These are phyloP conservation scores for Glycine tomentella DNA, from an alignment of 306 rosid genomes.

Conservation along the genomic window DNA sequence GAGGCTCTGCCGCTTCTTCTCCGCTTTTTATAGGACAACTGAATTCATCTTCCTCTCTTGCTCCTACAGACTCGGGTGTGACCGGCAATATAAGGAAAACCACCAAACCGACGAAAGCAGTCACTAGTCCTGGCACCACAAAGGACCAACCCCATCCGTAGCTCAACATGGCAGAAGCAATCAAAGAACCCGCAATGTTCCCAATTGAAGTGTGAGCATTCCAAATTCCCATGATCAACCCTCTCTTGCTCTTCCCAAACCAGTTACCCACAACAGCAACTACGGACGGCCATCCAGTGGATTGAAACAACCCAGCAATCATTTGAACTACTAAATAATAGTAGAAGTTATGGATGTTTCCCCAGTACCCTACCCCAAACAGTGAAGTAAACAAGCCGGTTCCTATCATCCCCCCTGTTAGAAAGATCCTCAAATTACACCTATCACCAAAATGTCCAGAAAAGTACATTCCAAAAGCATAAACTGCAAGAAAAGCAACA, in stretches of 20 bases:
- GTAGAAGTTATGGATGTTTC: slow-evolving; percentile 71
- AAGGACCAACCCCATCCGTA: slow-evolving; percentile 99
- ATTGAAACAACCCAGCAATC: slow-evolving; percentile 95
- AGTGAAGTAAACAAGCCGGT: slow-evolving; percentile 85
- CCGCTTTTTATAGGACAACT: slow-evolving; percentile 64
- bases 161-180: slow-evolving; percentile 84
- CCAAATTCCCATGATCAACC: slow-evolving; percentile 98
- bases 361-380: slow-evolving; percentile 92
- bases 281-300: slow-evolving; percentile 98
- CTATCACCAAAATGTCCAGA: slow-evolving; percentile 97
- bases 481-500: slow-evolving; percentile 85
- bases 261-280: slow-evolving; percentile 96
- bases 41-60: slow-evolving; percentile 63
- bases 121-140: slow-evolving; percentile 78
- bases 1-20: slow-evolving; percentile 61
- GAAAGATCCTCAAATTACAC: slow-evolving; percentile 76
- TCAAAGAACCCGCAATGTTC: slow-evolving; percentile 87
- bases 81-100: slow-evolving; percentile 77
- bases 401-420: slow-evolving; percentile 93
- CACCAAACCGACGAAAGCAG: slow-evolving; percentile 65
- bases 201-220: slow-evolving; percentile 98
- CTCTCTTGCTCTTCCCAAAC: slow-evolving; percentile 98
- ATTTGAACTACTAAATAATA: slow-evolving; percentile 76
- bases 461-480: slow-evolving; percentile 94
- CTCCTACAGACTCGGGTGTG: slow-evolving; percentile 77